These are phyloP conservation scores for Neoboletus subvelutipes DNA, from an alignment of 768 basidiomycete genomes.

Conservation along the genomic window DNA sequence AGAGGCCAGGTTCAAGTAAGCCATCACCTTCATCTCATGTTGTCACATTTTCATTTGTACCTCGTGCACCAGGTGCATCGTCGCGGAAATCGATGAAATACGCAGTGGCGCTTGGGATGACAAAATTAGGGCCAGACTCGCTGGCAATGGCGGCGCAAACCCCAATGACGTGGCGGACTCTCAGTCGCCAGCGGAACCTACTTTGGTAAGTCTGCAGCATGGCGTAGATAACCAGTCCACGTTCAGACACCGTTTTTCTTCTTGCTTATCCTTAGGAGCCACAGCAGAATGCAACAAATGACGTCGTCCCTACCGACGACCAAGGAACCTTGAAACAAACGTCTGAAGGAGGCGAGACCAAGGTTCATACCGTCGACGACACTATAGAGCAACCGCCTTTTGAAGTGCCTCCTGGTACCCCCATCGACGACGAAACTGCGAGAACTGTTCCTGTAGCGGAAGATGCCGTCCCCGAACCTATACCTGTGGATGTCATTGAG, in stretches of 20 bases:
- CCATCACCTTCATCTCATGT: not conserved
- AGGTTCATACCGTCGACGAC: not conserved
- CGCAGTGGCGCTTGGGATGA: constrained; percentile 65
- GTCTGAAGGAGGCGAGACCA: constrained; percentile 6
- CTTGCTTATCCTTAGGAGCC: constrained; percentile 13
- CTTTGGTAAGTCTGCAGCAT: constrained; percentile 11
- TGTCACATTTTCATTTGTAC: not conserved
- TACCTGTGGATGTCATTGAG: constrained; percentile 8
- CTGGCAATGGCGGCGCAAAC: constrained; percentile 6
- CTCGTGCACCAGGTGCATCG: constrained; percentile 47
- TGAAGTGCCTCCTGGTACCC: not conserved
- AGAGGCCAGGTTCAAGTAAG: constrained; percentile 78
- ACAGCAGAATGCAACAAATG: not conserved
- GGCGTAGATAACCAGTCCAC: not conserved
- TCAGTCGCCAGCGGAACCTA: not conserved
- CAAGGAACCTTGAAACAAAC: not conserved
- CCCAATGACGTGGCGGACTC: not conserved
- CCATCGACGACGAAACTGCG: constrained; percentile 5
- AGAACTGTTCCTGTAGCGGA: not conserved
- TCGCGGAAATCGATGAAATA: constrained; percentile 76
- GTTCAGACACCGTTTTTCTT: not conserved
- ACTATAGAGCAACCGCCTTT: not conserved
- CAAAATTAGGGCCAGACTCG: constrained; percentile 41
- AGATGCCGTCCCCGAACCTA: constrained; percentile 7
- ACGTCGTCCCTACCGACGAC: constrained; percentile 6